Evolutionary conservation across 2,329 filamentous ascomycete species (phyloP).

Genomic region (Ceratocystis papillata): DNA sequence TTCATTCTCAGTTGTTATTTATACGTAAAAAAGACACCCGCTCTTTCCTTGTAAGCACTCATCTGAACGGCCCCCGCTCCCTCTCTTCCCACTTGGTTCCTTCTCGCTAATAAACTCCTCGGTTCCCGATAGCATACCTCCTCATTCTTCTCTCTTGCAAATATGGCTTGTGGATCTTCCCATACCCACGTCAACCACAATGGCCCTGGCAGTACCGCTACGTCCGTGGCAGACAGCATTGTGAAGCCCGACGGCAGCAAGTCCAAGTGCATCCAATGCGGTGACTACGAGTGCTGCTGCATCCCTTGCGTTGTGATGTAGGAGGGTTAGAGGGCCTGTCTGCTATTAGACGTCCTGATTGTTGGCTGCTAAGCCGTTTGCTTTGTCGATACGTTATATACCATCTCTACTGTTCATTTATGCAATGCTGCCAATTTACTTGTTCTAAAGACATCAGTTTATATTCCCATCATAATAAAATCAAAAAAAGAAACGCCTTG

Average conservation of each 20-base stretch:
- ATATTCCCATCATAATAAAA: neutral
- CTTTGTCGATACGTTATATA: neutral
- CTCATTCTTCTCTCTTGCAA: neutral
- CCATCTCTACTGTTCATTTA: neutral
- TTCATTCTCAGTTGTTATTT: too few species aligned
- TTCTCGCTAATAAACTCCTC: neutral
- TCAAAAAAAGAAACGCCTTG: neutral
- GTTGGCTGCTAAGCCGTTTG: neutral
- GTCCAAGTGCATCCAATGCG: slow-evolving; percentile 42
- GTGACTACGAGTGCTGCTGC: slow-evolving; percentile 44
- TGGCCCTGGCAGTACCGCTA: slow-evolving; percentile 40
- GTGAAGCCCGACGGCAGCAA: slow-evolving; percentile 40
- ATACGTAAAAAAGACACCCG: too few species aligned
- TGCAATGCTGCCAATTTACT: neutral
- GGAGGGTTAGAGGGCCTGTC: slow-evolving; percentile 17
- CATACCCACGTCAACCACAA: slow-evolving; percentile 28
- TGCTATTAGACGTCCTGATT: neutral
- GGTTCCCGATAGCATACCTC: neutral
- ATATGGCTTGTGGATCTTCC: slow-evolving; percentile 16
- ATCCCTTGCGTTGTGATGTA: slow-evolving; percentile 45
- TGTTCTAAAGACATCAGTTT: neutral
- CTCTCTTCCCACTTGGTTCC: too few species aligned
- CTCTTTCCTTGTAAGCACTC: too few species aligned
- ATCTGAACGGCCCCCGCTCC: too few species aligned
- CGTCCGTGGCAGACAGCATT: slow-evolving; percentile 41